Evolutionary conservation across 2,329 filamentous ascomycete genomes (phyloP), one percentile per base, ranked within the genome.

Genomic region (Pochonia chlamydosporia): DNA sequence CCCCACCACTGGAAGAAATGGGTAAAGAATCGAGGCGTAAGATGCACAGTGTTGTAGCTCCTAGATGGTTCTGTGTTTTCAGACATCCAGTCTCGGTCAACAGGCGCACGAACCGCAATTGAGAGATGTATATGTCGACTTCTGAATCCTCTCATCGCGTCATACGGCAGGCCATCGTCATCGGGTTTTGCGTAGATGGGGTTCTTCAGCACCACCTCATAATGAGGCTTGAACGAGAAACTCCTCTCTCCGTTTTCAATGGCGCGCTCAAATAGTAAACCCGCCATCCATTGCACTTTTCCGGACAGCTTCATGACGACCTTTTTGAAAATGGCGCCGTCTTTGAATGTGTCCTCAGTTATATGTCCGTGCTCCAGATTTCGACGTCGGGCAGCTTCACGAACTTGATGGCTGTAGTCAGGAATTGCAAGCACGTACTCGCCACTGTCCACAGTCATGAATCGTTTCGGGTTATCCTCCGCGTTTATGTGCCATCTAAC

Each of bases 1-100:
- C 87, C 92, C 90, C 91, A 97, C 93, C 93, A 99, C 48, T 84
- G 83, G 70, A 91, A 97, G 73, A 99, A 99, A 63, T 99, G 93
- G 0, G 92, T 96, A 64, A 99, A 99, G 72, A 99, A 96, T 8
- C 91, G 84, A 5, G 93, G 93, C 2, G 88, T 93, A 25, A 99
- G 77, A 65, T 99, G 95, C 1, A 97, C 87, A 0, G 92, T 90
- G 62, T 99, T 99, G 72, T 99, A 99, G 62, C 92, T 97, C 53
- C 84, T 81, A 1, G 91, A 95, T 3, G 86, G 80, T 54, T 87
- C 82, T 3, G 82, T 71, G 56, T 85, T 87, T 3, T 85, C 78
- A 2, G 88, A 79, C 31, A 84, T 78, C 93, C 92, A 96, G 58
- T 96, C 85, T 35, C 90, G 81, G 60, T 91, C 87, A 28, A 86